phyloP scores from a whole-genome alignment of 192 early-diverging fungal genomes.

The Umbelopsis sp. region DNA sequence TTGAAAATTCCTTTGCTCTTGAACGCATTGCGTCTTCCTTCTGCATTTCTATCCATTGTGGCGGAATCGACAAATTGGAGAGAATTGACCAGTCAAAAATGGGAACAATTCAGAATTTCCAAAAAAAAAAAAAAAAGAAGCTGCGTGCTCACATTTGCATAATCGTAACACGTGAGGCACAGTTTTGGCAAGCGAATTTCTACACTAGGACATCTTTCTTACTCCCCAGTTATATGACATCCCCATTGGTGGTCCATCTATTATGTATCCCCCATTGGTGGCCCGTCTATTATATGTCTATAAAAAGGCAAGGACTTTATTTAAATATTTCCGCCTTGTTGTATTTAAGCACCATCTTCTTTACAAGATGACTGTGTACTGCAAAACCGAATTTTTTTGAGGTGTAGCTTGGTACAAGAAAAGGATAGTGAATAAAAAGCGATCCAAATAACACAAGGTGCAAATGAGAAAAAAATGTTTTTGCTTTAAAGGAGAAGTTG shows the following conservation, averaged over 20 bases:
- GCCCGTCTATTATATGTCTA: background rate
- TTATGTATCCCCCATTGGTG: no score
- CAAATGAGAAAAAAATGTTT: background rate
- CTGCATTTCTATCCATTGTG: slow-evolving; percentile 54
- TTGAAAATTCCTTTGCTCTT: slow-evolving; percentile 88
- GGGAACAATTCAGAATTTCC: background rate
- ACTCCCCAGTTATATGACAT: no score
- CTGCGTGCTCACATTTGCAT: slow-evolving; percentile 2
- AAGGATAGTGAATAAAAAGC: background rate
- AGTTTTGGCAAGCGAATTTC: background rate
- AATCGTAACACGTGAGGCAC: slow-evolving; percentile 11
- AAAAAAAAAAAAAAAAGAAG: background rate
- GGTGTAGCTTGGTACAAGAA: background rate
- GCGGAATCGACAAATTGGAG: background rate
- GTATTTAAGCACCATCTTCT: slow-evolving; percentile 12
- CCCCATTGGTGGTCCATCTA: no score
- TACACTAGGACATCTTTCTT: background rate
- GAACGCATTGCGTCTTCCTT: slow-evolving; percentile 73
- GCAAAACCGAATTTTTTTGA: background rate
- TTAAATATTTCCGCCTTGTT: background rate
- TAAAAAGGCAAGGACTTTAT: slow-evolving; percentile 19
- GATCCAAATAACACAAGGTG: slow-evolving; percentile 3
- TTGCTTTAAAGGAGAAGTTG: background rate
- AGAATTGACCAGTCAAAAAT: background rate
- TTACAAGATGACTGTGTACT: slow-evolving; percentile 15